A percentile compares a stretch with the other conserved stretches of the same genome.
Evolutionary conservation across 2,329 filamentous ascomycete species (phyloP).

Genomic region (Ambrosiella beaveri): DNA sequence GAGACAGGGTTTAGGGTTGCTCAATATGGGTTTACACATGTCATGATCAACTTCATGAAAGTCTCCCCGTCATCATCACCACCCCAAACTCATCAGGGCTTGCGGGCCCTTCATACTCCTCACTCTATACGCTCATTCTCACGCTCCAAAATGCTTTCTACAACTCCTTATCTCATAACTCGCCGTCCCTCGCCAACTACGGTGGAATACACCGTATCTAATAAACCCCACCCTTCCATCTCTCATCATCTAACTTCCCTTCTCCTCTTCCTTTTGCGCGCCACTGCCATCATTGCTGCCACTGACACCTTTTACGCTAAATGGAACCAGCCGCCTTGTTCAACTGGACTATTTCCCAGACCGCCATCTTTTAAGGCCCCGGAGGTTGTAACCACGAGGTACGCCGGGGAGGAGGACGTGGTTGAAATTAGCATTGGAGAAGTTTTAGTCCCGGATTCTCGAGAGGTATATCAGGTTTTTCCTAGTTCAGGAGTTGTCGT

Average conservation of each 20-base stretch:
- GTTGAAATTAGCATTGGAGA: neutral
- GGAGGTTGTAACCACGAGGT: neutral
- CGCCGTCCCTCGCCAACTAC: slow-evolving; percentile 69
- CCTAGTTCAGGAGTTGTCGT: slow-evolving; percentile 1
- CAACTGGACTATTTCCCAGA: neutral
- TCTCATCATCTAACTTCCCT: slow-evolving; percentile 29
- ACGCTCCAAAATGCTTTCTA: slow-evolving; percentile 40
- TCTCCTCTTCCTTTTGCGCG: slow-evolving; percentile 27
- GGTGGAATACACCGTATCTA: slow-evolving; percentile 83
- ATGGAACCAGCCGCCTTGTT: slow-evolving; percentile 22
- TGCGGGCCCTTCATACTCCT: neutral
- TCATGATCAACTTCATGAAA: too few relatives aligned
- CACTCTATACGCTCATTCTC: neutral
- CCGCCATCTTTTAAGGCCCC: neutral
- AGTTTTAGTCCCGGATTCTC: neutral
- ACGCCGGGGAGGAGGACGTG: neutral
- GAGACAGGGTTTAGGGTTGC: too few relatives aligned
- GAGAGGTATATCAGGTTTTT: neutral
- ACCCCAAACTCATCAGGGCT: neutral
- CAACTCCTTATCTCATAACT: slow-evolving; percentile 40
- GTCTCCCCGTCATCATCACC: neutral
- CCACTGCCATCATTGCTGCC: slow-evolving; percentile 25
- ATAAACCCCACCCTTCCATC: slow-evolving; percentile 40
- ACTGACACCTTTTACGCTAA: slow-evolving; percentile 33
- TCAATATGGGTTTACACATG: too few relatives aligned